These are phyloP conservation scores for Clohesyomyces aquaticus DNA, from an alignment of 495 filamentous ascomycete genomes.

Conservation along the genomic window DNA sequence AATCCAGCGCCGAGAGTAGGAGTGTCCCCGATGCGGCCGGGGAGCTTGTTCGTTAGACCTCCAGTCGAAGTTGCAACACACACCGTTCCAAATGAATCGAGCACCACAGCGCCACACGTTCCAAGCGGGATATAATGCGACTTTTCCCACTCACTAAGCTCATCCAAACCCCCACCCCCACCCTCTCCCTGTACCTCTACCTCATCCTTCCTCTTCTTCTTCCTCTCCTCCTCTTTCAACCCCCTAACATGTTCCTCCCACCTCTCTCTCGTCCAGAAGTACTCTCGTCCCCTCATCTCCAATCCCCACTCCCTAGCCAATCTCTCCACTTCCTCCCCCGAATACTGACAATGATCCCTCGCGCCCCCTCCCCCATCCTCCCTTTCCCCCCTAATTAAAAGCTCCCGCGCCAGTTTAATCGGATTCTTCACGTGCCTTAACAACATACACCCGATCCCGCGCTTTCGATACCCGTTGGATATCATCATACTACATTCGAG, in stretches of 20 bases:
- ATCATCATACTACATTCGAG: conserved; percentile 94
- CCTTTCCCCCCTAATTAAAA: conserved; percentile 66
- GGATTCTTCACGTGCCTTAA: conserved; percentile 76
- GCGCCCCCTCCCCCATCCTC: conserved; percentile 49
- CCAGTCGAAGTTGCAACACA: conserved; percentile 86
- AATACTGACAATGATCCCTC: conserved; percentile 70
- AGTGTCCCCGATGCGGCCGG: conserved; percentile 84
- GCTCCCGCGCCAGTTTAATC: conserved; percentile 71
- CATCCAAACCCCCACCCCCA: background rate
- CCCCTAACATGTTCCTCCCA: conserved; percentile 83
- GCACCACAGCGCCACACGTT: conserved; percentile 79
- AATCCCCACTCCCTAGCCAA: conserved; percentile 69
- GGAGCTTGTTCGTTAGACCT: conserved; percentile 85
- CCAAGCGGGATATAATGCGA: conserved; percentile 76
- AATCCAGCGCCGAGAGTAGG: conserved; percentile 85
- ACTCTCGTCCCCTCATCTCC: conserved; percentile 67
- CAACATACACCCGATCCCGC: conserved; percentile 75
- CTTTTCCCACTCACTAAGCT: conserved; percentile 49
- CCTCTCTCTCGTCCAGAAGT: conserved; percentile 76
- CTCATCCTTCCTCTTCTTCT: background rate
- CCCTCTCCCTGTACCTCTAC: background rate
- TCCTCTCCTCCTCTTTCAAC: conserved; percentile 56
- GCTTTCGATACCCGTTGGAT: conserved; percentile 69
- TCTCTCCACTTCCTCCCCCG: conserved; percentile 66
- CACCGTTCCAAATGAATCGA: conserved; percentile 72